phyloP scores from a whole-genome alignment of 148 eudicot genomes.

The Spergularia marina region DNA sequence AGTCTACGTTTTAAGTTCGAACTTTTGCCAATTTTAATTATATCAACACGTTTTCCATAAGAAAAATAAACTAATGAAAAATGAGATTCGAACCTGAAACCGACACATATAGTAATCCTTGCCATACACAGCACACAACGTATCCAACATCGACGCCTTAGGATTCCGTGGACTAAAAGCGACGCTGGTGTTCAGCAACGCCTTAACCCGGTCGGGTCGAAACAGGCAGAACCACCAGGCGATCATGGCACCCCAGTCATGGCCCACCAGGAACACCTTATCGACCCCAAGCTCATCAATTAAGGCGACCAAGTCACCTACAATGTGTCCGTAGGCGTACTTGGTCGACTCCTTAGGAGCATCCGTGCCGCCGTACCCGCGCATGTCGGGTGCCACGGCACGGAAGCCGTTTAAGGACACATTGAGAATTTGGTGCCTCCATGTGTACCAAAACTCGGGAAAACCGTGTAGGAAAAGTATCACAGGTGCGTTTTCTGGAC shows the following conservation, averaged over 20 bases:
- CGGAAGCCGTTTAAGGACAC: slow-evolving; percentile 35
- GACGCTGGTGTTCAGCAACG: slow-evolving; percentile 25
- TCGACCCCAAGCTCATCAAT: slow-evolving; percentile 22
- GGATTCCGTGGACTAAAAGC: slow-evolving; percentile 27
- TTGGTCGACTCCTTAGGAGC: slow-evolving; percentile 19
- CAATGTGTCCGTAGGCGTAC: slow-evolving; percentile 33
- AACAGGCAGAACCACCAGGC: slow-evolving; percentile 37
- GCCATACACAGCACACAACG: slow-evolving; percentile 18
- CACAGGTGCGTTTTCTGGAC: slow-evolving; percentile 22
- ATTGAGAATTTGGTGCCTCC: slow-evolving; percentile 41
- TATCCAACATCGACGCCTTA: neutral
- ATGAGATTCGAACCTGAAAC: slow-evolving; percentile 10
- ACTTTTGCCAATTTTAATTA: too few relatives aligned
- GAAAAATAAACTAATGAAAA: neutral
- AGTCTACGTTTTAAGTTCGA: too few relatives aligned
- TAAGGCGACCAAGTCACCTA: slow-evolving; percentile 32
- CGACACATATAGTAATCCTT: slow-evolving; percentile 33
- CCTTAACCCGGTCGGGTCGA: slow-evolving; percentile 39
- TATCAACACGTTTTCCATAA: too few relatives aligned
- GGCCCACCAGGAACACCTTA: slow-evolving; percentile 37
- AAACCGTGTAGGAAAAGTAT: slow-evolving; percentile 47
- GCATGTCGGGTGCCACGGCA: slow-evolving; percentile 41
- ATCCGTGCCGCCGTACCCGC: slow-evolving; percentile 46
- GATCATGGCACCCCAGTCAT: slow-evolving; percentile 35
- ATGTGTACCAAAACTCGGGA: slow-evolving; percentile 43